These are phyloP conservation scores for Podospora pseudoanserina DNA, from an alignment of 495 filamentous ascomycete genomes.

Conservation along the genomic window DNA sequence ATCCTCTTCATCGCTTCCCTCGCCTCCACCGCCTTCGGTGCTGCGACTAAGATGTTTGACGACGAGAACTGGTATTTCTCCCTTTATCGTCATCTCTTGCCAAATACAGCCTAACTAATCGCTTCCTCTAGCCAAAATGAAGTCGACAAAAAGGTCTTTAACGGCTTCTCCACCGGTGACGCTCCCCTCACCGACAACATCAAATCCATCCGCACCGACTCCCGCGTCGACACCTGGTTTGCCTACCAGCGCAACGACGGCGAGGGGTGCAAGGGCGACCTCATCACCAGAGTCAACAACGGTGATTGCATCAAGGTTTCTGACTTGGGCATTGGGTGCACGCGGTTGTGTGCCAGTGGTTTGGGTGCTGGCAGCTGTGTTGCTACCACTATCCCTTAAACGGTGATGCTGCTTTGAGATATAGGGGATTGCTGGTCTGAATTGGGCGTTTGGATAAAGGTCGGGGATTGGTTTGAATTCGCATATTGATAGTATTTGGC, in stretches of 20 bases:
- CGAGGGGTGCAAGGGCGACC: slow-evolving; percentile 16
- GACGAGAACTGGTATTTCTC: slow-evolving; percentile 18
- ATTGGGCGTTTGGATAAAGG: too few relatives aligned
- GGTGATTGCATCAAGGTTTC: slow-evolving; percentile 13
- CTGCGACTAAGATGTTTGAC: slow-evolving; percentile 20
- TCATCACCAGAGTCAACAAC: slow-evolving; percentile 4
- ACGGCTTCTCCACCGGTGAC: slow-evolving; percentile 15
- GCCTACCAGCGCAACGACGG: slow-evolving; percentile 19
- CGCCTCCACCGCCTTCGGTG: slow-evolving; percentile 16
- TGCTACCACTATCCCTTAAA: not conserved
- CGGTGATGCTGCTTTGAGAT: not conserved
- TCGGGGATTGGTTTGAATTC: too few relatives aligned
- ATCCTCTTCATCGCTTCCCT: slow-evolving; percentile 14
- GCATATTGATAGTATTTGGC: too few relatives aligned
- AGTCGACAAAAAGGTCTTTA: slow-evolving; percentile 16
- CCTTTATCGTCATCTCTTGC: not conserved
- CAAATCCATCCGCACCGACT: slow-evolving; percentile 16
- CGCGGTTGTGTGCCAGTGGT: not conserved
- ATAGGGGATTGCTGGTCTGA: too few relatives aligned
- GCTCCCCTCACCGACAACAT: slow-evolving; percentile 18
- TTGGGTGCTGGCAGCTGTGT: not conserved
- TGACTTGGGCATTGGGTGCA: slow-evolving; percentile 2
- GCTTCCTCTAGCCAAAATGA: slow-evolving; percentile 8
- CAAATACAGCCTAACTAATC: not conserved
- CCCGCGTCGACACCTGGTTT: slow-evolving; percentile 11